Evolutionary conservation across 257 asterid genomes (phyloP), one percentile per base, ranked within the genome.

Genomic region (Phtheirospermum japonicum): DNA sequence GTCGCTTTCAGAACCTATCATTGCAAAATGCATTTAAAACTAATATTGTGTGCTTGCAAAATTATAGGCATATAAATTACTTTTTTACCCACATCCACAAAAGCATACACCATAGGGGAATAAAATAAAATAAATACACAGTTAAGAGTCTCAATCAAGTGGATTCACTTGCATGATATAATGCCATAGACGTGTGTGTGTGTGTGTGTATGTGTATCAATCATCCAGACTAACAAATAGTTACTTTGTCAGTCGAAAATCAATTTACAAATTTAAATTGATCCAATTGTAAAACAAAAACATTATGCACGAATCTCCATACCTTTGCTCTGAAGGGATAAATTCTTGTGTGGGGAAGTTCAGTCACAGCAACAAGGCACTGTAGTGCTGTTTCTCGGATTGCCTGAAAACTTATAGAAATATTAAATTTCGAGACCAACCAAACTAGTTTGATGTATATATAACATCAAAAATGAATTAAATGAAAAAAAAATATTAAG

Each of bases 311-410:
- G 12, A 46, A 59, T 20, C 17, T 55, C 61, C 51, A 33, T 67
- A 88, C 98, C 97, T 86, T 84, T 16, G 72, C 51, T 80, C 89
- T 76, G 63, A 78, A 61, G 61, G 99, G 97, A 79, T 82, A 92
- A 61, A 89, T 76, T 81, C 89, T 81, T 57, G 89, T 59, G 68
- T 89, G 72, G 53, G 96, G 96, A 55, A 89, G 85, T 66, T 75
- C 70, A 50, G 94, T 80, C 76, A 83, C 74, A 70, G 97, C 91
- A 70, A 76, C 79, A 68, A 92, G 95, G 81, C 99, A 89, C 74
- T 92, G 99, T 65, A 92, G 66, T 51, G 96, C 93, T 48, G 93
- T 86, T 79, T 86, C 95, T 20, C 99, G 85, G 56, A 89, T 66
- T 66, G 77, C 86, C 98, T 91, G 85, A 69, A 67, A 77, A 77